Conservation (phyloP, 2,329 filamentous ascomycete species). For the Niveomyces coronatus region DNA sequence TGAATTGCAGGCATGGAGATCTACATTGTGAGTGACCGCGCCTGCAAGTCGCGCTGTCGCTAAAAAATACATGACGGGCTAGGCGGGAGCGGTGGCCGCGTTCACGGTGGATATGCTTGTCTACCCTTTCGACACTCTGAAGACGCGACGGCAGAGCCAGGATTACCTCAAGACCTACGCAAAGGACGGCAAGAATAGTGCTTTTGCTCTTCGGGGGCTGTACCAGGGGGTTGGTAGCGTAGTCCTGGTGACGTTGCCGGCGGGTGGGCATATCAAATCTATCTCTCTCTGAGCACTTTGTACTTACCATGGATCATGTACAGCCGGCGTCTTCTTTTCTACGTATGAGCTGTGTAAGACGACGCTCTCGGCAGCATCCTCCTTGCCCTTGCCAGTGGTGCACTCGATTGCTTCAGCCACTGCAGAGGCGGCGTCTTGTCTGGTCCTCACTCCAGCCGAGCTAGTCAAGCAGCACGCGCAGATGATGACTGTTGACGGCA, state of each 20-base stretch:
- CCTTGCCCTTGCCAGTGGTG: slow-evolving; percentile 56
- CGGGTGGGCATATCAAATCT: slow-evolving; percentile 41
- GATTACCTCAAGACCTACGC: slow-evolving; percentile 60
- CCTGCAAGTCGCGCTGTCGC: background rate
- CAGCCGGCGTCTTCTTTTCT: slow-evolving; percentile 79
- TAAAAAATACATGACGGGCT: background rate
- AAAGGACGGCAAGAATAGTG: slow-evolving; percentile 33
- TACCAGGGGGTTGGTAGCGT: slow-evolving; percentile 85
- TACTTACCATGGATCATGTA: background rate
- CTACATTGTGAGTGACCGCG: slow-evolving; percentile 19
- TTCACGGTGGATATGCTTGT: slow-evolving; percentile 79
- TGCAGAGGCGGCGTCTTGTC: slow-evolving; percentile 75
- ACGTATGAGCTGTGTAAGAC: slow-evolving; percentile 74
- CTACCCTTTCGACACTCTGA: slow-evolving; percentile 82
- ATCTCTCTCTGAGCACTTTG: background rate
- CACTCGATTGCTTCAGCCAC: slow-evolving; percentile 64
- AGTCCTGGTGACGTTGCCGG: slow-evolving; percentile 79
- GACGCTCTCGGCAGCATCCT: slow-evolving; percentile 41
- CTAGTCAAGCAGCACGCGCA: slow-evolving; percentile 93
- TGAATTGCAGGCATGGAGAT: too few relatives aligned
- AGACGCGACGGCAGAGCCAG: slow-evolving; percentile 73
- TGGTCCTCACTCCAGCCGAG: slow-evolving; percentile 80
- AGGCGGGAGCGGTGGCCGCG: slow-evolving; percentile 79
- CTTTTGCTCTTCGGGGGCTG: slow-evolving; percentile 55
- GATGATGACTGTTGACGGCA: slow-evolving; percentile 57